Evolutionary conservation across 495 filamentous ascomycete genomes (phyloP).

Genomic region (Stereocaulon alpinum): DNA sequence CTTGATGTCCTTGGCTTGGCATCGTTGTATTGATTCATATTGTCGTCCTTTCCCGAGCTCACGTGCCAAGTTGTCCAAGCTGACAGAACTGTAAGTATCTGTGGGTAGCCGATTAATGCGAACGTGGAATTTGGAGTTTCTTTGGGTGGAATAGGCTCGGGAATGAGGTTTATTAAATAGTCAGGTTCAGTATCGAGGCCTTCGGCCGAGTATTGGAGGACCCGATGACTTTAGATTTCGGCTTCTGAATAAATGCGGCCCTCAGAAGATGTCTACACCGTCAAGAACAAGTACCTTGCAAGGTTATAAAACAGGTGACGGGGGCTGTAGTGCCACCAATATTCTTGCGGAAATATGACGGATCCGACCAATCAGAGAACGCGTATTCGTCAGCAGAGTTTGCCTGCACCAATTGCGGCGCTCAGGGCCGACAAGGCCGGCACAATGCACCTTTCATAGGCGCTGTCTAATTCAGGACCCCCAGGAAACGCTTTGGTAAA

Average conservation of each 20-base stretch:
- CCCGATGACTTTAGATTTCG: too few species aligned
- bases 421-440: background rate
- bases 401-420: background rate
- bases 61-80: background rate
- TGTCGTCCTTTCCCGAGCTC: background rate
- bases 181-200: too few species aligned
- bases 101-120: background rate
- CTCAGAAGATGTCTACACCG: background rate
- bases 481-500: background rate
- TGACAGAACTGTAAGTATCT: background rate
- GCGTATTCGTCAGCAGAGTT: conserved; percentile 6
- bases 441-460: background rate
- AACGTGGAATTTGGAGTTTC: background rate
- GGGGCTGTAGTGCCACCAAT: background rate
- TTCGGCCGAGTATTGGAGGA: too few species aligned
- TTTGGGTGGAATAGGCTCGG: too few species aligned
- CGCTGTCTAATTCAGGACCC: background rate
- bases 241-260: too few species aligned
- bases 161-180: too few species aligned
- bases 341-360: background rate
- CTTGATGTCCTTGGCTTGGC: background rate
- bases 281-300: background rate
- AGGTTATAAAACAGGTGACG: background rate
- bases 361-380: conserved; percentile 12
- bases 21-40: background rate